Conservation (phyloP, 495 filamentous ascomycete species). For the Aspergillus sclerotiicarbonarius region DNA sequence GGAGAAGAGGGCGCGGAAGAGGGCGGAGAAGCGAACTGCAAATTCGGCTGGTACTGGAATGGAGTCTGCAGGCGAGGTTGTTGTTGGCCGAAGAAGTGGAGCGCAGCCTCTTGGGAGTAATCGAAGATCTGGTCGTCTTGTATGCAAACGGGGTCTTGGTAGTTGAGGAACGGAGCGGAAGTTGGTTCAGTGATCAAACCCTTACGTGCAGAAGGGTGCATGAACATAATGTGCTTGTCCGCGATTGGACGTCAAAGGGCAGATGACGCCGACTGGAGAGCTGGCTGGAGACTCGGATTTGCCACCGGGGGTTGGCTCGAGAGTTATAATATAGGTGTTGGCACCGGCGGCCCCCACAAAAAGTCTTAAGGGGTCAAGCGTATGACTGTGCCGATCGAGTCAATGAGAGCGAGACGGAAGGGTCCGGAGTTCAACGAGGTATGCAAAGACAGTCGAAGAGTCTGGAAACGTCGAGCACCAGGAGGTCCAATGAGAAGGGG, state of each 20-base stretch:
- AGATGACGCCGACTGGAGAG: constrained; percentile 30
- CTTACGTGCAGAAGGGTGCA: constrained; percentile 45
- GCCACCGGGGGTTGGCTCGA: constrained; percentile 35
- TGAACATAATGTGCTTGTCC: constrained; percentile 41
- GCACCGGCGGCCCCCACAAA: constrained; percentile 18
- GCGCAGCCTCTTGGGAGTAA: constrained; percentile 30
- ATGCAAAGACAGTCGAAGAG: constrained; percentile 22
- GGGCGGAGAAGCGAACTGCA: constrained; percentile 40
- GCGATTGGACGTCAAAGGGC: constrained; percentile 26
- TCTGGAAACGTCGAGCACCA: constrained; percentile 36
- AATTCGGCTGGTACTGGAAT: constrained; percentile 35
- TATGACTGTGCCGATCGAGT: constrained; percentile 22
- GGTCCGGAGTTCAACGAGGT: background rate
- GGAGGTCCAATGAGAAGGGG: background rate
- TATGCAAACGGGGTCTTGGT: constrained; percentile 40
- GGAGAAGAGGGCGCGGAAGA: constrained; percentile 44
- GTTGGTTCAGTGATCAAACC: constrained; percentile 46
- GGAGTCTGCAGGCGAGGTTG: constrained; percentile 35
- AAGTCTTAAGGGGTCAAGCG: constrained; percentile 26
- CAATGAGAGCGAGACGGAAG: constrained; percentile 2
- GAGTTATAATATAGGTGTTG: constrained; percentile 31
- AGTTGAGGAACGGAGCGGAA: constrained; percentile 26
- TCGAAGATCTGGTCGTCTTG: constrained; percentile 47
- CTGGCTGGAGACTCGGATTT: constrained; percentile 17
- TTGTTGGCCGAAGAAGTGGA: constrained; percentile 25